Conservation (phyloP, 306 rosid genomes). For the Cyamopsis tetragonoloba region DNA sequence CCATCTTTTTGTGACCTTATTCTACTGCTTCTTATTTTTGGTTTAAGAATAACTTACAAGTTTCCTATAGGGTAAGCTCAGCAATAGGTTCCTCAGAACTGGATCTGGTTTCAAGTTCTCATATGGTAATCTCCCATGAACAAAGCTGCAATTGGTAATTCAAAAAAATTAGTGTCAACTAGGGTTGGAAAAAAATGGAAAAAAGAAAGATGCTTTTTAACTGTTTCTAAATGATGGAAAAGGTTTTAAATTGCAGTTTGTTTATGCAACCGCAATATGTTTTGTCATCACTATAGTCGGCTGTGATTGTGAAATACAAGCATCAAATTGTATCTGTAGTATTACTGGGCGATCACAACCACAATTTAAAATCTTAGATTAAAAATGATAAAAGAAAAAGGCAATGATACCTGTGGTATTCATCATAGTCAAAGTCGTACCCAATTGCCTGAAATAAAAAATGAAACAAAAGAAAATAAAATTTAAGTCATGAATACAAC, state of each 20-base stretch:
- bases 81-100: slow-evolving; percentile 62
- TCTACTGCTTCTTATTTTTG: not conserved
- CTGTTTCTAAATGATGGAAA: slow-evolving; percentile 14
- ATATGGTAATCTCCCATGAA: slow-evolving; percentile 96
- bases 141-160: slow-evolving; percentile 46
- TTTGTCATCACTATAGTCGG: no score
- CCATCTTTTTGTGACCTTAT: not conserved
- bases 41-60: slow-evolving; percentile 54
- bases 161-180: not conserved
- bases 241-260: no score
- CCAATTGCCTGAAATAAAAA: slow-evolving; percentile 76
- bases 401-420: slow-evolving; percentile 69
- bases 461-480: slow-evolving; percentile 10
- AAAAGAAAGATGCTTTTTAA: not conserved
- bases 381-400: not conserved
- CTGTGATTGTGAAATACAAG: no score
- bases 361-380: no score
- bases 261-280: no score
- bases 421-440: slow-evolving; percentile 94
- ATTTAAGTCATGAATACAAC: not conserved
- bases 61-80: slow-evolving; percentile 72
- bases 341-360: no score
- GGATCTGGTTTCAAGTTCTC: slow-evolving; percentile 86
- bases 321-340: no score
- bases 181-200: not conserved